These are phyloP conservation scores for Xerocomellus dryophilus DNA, from an alignment of 768 basidiomycete species.

Conservation along the genomic window DNA sequence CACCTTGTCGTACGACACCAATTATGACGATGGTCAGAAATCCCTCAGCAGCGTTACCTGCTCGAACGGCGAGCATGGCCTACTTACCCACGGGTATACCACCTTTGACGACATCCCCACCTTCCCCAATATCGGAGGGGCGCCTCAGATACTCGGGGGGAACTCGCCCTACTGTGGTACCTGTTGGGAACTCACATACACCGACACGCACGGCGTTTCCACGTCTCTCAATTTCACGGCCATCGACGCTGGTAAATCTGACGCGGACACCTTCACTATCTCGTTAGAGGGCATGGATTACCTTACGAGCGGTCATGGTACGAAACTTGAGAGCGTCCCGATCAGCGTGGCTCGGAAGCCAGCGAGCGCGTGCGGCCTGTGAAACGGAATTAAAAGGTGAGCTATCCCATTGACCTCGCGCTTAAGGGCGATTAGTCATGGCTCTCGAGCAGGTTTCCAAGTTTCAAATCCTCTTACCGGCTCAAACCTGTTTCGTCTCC, in stretches of 20 bases:
- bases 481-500: neutral
- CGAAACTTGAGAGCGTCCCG: slow-evolving; percentile 25
- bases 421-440: neutral
- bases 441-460: neutral
- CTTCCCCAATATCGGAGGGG: slow-evolving; percentile 50
- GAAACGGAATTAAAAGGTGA: neutral
- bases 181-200: slow-evolving; percentile 59
- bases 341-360: slow-evolving; percentile 21
- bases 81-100: neutral
- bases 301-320: slow-evolving; percentile 34
- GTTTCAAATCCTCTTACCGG: neutral
- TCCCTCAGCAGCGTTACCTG: slow-evolving; percentile 47
- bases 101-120: neutral
- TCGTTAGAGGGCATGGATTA: slow-evolving; percentile 34
- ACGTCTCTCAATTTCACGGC: slow-evolving; percentile 48
- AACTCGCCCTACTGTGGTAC: slow-evolving; percentile 54
- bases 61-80: slow-evolving; percentile 46
- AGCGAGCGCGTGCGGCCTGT: slow-evolving; percentile 11
- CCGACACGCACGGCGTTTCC: slow-evolving; percentile 22
- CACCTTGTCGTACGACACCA: slow-evolving; percentile 43
- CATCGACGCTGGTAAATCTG: slow-evolving; percentile 47
- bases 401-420: no score
- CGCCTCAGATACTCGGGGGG: slow-evolving; percentile 46
- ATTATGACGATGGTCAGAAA: slow-evolving; percentile 44
- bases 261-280: slow-evolving; percentile 31